These are phyloP conservation scores for Postia placenta DNA, from an alignment of 768 basidiomycete species.

Conservation along the genomic window DNA sequence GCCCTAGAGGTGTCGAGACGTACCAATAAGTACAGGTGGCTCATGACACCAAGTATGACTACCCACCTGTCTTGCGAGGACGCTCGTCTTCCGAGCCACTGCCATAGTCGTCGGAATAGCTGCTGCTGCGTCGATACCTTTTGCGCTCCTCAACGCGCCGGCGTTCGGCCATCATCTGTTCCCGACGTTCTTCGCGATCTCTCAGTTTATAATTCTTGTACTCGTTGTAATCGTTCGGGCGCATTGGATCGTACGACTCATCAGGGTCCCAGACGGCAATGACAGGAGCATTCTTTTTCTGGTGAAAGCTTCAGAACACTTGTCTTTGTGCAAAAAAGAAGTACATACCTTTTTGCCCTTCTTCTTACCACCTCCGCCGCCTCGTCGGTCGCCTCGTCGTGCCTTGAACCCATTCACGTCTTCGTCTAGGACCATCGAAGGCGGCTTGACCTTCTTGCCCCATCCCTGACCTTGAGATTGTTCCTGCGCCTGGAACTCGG, in stretches of 20 bases:
- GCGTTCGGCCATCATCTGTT: constrained; percentile 37
- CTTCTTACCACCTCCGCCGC: constrained; percentile 41
- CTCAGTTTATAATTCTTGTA: constrained; percentile 78
- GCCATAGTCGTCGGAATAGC: constrained; percentile 60
- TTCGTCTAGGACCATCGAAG: constrained; percentile 86
- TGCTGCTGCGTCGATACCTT: constrained; percentile 37
- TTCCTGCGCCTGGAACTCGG: constrained; percentile 24
- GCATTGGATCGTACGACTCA: constrained; percentile 74
- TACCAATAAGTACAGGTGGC: not conserved
- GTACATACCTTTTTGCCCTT: constrained; percentile 55
- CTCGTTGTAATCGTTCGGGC: constrained; percentile 87
- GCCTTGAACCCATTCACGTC: constrained; percentile 80
- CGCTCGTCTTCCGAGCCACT: constrained; percentile 61
- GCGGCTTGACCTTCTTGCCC: constrained; percentile 88
- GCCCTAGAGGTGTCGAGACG: constrained; percentile 25
- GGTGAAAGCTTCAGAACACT: constrained; percentile 4
- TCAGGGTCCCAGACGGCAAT: constrained; percentile 67
- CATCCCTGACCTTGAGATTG: constrained; percentile 63
- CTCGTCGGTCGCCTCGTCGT: constrained; percentile 46
- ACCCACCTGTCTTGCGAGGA: constrained; percentile 62
- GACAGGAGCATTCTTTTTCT: constrained; percentile 58
- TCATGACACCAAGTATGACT: not conserved
- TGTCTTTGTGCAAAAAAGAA: not conserved
- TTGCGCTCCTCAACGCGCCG: constrained; percentile 50
- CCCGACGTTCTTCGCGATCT: constrained; percentile 69